Evolutionary conservation across 371 early-diverging fungal genomes (phyloP).

Genomic region (Mortierella sp.): DNA sequence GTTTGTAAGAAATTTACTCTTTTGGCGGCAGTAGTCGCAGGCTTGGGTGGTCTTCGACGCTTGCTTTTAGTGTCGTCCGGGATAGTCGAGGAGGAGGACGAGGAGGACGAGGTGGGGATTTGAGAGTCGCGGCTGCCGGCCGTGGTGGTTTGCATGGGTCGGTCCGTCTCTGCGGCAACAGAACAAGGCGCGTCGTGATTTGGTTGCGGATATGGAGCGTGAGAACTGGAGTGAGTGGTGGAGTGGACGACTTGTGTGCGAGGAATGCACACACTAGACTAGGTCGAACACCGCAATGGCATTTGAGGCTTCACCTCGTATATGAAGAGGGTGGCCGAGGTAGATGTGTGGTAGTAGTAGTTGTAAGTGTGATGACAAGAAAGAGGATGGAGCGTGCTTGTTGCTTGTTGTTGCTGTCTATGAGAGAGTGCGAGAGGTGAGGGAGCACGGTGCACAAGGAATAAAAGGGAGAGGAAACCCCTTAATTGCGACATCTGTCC

Average conservation of each 20-base stretch:
- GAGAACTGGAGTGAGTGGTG: background rate
- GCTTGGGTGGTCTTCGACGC: slow-evolving; percentile 17
- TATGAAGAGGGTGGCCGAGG: background rate
- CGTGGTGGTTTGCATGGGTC: slow-evolving; percentile 2
- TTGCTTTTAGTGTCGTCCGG: background rate
- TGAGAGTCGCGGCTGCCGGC: slow-evolving; percentile 1
- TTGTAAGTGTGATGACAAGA: background rate
- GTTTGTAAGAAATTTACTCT: too few relatives aligned
- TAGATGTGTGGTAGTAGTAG: background rate
- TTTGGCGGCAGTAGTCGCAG: slow-evolving; percentile 16
- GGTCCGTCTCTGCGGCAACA: background rate
- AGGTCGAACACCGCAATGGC: background rate
- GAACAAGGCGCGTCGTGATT: background rate
- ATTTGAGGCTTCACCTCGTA: background rate
- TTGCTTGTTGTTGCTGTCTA: too few relatives aligned
- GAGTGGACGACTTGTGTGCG: background rate
- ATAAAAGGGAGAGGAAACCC: too few relatives aligned
- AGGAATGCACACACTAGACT: background rate
- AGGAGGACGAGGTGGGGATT: too few relatives aligned
- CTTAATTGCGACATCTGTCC: too few relatives aligned
- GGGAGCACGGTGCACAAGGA: too few relatives aligned
- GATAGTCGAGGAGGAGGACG: too few relatives aligned
- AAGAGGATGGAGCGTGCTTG: background rate
- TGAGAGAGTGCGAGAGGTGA: too few relatives aligned
- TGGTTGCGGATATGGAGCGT: background rate